Evolutionary conservation across 2,329 filamentous ascomycete genomes (phyloP).

Genomic region (Cryphonectria japonica): DNA sequence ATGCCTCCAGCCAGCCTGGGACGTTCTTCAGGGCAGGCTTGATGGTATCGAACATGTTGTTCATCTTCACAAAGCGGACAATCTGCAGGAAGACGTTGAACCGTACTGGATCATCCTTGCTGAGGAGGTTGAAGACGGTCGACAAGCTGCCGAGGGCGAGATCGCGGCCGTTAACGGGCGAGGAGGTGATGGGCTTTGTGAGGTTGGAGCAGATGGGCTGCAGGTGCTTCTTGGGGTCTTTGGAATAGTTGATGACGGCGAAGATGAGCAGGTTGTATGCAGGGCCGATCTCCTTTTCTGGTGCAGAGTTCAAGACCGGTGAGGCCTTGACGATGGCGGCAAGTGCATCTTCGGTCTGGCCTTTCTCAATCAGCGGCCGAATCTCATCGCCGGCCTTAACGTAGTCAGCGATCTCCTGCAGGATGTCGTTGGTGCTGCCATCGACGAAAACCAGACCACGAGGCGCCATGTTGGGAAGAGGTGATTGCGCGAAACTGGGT

Average conservation of each 20-base stretch:
- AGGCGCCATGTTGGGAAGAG: constrained; percentile 46
- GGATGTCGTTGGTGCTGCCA: constrained; percentile 90
- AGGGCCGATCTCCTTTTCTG: constrained; percentile 95
- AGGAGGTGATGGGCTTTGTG: constrained; percentile 81
- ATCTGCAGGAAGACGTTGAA: constrained; percentile 92
- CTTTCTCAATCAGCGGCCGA: constrained; percentile 71
- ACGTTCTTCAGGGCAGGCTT: constrained; percentile 83
- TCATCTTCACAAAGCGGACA: constrained; percentile 76
- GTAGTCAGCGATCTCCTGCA: constrained; percentile 93
- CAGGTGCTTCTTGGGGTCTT: constrained; percentile 83
- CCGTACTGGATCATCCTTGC: constrained; percentile 74
- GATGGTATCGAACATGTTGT: constrained; percentile 80
- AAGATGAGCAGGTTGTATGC: constrained; percentile 97
- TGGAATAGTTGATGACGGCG: constrained; percentile 78
- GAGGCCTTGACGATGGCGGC: constrained; percentile 87
- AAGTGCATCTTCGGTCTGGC: constrained; percentile 83
- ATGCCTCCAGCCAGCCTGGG: constrained; percentile 78
- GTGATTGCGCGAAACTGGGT: constrained; percentile 17
- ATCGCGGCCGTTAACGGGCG: constrained; percentile 80
- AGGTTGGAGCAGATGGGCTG: constrained; percentile 89
- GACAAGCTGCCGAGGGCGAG: constrained; percentile 89
- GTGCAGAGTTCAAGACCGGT: constrained; percentile 75
- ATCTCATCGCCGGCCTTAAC: constrained; percentile 82
- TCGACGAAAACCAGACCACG: constrained; percentile 77
- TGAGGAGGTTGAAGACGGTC: constrained; percentile 94